These are phyloP conservation scores for Gaultheria prostrata DNA, from an alignment of 148 eudicot species.

Conservation along the genomic window DNA sequence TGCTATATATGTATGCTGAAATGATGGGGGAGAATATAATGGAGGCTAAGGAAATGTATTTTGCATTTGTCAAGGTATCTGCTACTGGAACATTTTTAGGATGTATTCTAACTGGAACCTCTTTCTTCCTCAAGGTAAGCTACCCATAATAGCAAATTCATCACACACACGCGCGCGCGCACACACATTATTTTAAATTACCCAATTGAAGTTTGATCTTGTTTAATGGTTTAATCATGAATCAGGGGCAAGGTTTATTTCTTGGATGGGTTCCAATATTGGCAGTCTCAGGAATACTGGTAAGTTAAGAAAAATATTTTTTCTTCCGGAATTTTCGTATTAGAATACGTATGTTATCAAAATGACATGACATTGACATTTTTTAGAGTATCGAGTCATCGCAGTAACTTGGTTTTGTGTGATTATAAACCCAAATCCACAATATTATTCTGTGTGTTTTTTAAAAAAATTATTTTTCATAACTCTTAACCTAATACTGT, in stretches of 20 bases:
- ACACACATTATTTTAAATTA: too few relatives aligned
- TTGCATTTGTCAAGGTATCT: conserved; percentile 40
- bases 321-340: neutral
- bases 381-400: neutral
- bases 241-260: conserved; percentile 52
- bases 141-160: too few relatives aligned
- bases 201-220: neutral
- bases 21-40: neutral
- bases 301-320: conserved; percentile 19
- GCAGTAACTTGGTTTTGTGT: too few relatives aligned
- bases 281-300: conserved; percentile 78
- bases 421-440: neutral
- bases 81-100: conserved; percentile 73
- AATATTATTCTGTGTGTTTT: too few relatives aligned
- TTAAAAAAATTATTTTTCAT: too few relatives aligned
- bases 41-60: neutral
- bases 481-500: too few relatives aligned
- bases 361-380: neutral
- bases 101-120: conserved; percentile 55
- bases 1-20: too few relatives aligned
- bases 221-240: neutral
- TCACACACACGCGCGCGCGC: too few relatives aligned
- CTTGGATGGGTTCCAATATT: conserved; percentile 59
- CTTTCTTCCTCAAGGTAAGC: conserved; percentile 71
- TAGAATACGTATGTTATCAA: neutral